Conservation (phyloP, 2,329 filamentous ascomycete species). For the Trichoderma polysporum region DNA sequence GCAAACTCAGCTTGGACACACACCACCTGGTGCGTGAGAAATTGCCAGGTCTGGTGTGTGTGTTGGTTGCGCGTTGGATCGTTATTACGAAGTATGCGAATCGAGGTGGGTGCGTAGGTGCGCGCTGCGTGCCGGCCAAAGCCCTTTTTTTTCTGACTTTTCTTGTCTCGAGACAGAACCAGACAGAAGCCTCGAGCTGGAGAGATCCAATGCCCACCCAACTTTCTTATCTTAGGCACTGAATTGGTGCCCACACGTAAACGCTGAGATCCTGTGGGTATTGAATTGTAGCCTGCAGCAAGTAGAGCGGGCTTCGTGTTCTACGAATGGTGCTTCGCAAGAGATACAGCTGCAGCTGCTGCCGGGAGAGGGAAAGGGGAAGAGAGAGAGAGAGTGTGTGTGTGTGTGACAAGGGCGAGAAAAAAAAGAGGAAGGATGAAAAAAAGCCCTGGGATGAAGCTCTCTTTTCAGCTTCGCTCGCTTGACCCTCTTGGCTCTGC, state of each 20-base stretch:
- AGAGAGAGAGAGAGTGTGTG: neutral
- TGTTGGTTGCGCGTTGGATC: slow-evolving; percentile 8
- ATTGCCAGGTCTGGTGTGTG: neutral
- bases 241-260: neutral
- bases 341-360: neutral
- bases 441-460: neutral
- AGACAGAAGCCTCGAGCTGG: neutral
- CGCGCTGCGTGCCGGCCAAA: neutral
- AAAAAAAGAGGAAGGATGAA: neutral
- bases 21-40: slow-evolving; percentile 15
- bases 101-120: neutral
- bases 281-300: neutral
- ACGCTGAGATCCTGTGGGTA: neutral
- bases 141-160: neutral
- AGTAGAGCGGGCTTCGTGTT: neutral
- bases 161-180: no score
- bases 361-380: neutral
- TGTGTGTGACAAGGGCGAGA: neutral
- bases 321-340: neutral
- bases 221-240: neutral
- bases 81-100: neutral
- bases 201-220: neutral
- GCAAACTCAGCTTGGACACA: slow-evolving; percentile 6
- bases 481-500: neutral
- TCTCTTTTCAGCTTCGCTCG: neutral